phyloP scores from a whole-genome alignment of 1,284 basidiomycete genomes.

The Thelephora terrestris region DNA sequence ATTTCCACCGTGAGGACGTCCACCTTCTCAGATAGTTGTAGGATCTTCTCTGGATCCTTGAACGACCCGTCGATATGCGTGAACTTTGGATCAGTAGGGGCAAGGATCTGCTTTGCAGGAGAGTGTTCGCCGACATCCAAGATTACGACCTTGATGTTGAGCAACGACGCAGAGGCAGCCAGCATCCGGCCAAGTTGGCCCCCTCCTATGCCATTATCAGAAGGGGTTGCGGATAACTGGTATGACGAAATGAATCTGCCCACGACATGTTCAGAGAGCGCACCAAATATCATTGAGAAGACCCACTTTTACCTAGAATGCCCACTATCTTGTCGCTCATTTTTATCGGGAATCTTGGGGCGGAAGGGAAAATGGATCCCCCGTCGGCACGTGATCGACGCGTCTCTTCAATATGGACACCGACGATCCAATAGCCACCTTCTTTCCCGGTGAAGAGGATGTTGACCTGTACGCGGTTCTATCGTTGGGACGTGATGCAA shows the following conservation, averaged over 20 bases:
- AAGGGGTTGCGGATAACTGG: constrained; percentile 3
- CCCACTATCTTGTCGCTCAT: constrained; percentile 48
- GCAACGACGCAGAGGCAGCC: constrained; percentile 79
- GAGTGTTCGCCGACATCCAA: constrained; percentile 75
- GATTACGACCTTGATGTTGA: constrained; percentile 82
- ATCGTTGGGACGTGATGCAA: constrained; percentile 41
- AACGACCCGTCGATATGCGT: constrained; percentile 88
- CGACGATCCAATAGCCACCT: constrained; percentile 65
- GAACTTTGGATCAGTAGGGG: constrained; percentile 36
- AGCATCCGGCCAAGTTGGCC: constrained; percentile 99
- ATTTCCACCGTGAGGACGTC: constrained; percentile 96
- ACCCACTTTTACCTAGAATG: constrained; percentile 56
- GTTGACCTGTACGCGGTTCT: constrained; percentile 75
- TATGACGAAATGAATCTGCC: background rate
- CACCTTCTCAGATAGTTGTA: constrained; percentile 69
- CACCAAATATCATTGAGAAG: constrained; percentile 7
- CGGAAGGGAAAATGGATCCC: background rate
- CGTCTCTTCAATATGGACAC: constrained; percentile 20
- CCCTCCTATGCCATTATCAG: constrained; percentile 51
- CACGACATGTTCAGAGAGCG: background rate
- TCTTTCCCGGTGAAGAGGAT: constrained; percentile 62
- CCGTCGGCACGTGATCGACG: constrained; percentile 1
- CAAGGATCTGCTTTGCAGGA: constrained; percentile 88
- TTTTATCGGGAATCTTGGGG: background rate
- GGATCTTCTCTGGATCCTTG: constrained; percentile 73